These are phyloP conservation scores for Fomitopsis schrenkii DNA, from an alignment of 1,284 basidiomycete species.

Conservation along the genomic window DNA sequence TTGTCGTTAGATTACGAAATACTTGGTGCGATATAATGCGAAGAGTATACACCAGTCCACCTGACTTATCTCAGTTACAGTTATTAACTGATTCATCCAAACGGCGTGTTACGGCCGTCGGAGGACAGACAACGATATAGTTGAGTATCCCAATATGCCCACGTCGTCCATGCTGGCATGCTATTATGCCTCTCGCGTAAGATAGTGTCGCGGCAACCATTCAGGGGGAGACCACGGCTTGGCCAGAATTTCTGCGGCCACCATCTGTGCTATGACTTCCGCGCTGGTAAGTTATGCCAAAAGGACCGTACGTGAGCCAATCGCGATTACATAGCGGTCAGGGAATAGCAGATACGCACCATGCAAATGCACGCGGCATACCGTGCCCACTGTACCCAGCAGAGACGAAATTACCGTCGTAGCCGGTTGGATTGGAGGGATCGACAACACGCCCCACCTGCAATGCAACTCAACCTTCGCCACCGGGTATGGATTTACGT, in stretches of 20 bases:
- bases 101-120: too few relatives aligned
- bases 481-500: neutral
- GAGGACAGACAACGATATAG: too few relatives aligned
- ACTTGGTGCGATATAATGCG: too few relatives aligned
- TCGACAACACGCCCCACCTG: constrained; percentile 65
- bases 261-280: constrained; percentile 62
- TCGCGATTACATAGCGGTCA: neutral
- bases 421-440: constrained; percentile 20
- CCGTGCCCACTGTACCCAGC: constrained; percentile 80
- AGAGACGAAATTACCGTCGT: constrained; percentile 65
- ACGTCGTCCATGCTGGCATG: too few relatives aligned
- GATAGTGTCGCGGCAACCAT: constrained; percentile 64
- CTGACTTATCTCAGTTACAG: too few relatives aligned
- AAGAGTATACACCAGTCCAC: too few relatives aligned
- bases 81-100: too few relatives aligned
- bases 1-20: neutral
- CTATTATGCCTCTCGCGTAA: constrained; percentile 28
- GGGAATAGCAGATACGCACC: constrained; percentile 37
- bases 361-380: constrained; percentile 74
- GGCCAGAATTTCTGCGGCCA: constrained; percentile 46
- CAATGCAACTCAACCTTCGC: neutral
- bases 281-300: constrained; percentile 60
- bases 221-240: constrained; percentile 46
- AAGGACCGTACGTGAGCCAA: neutral
- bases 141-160: too few relatives aligned